Conservation (phyloP, 148 eudicot genomes). For the Tetragonia tetragonoides region DNA sequence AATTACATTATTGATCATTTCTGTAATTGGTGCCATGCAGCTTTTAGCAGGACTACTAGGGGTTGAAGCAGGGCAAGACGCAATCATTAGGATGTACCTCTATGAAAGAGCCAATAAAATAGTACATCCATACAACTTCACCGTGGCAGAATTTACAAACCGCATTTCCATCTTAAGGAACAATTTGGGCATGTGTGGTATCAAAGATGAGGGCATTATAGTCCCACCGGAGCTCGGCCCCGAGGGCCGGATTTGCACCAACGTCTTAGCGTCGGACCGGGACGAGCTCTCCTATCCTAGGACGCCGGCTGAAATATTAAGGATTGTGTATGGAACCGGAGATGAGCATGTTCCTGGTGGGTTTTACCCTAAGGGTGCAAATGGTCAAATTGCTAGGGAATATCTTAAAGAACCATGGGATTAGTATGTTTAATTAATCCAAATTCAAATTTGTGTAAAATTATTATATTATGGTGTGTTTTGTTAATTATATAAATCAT, state of each 20-base stretch:
- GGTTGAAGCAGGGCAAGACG: slow-evolving; percentile 83
- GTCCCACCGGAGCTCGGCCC: slow-evolving; percentile 63
- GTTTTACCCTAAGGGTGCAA: slow-evolving; percentile 69
- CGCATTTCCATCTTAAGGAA: slow-evolving; percentile 60
- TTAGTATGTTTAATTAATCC: not conserved
- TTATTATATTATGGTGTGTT: not conserved
- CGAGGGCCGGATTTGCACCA: slow-evolving; percentile 40
- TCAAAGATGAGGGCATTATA: slow-evolving; percentile 70
- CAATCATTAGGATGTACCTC: slow-evolving; percentile 50
- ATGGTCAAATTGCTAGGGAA: slow-evolving; percentile 50
- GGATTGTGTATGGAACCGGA: slow-evolving; percentile 61
- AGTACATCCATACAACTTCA: slow-evolving; percentile 53
- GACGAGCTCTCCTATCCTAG: slow-evolving; percentile 56
- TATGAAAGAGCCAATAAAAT: slow-evolving; percentile 43
- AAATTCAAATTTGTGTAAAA: not conserved
- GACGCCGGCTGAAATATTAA: slow-evolving; percentile 55
- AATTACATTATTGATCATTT: too few species aligned
- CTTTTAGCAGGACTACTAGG: slow-evolving; percentile 69
- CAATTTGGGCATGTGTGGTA: slow-evolving; percentile 52
- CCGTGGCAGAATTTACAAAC: slow-evolving; percentile 66
- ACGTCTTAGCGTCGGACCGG: slow-evolving; percentile 50
- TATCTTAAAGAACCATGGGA: slow-evolving; percentile 22
- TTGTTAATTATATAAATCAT: not conserved
- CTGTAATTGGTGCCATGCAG: slow-evolving; percentile 22
- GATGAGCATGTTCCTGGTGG: slow-evolving; percentile 63